A percentile compares a stretch with the other conserved stretches of the same genome.
Evolutionary conservation across 1,284 basidiomycete species (phyloP).

Genomic region (Boletus sp.): DNA sequence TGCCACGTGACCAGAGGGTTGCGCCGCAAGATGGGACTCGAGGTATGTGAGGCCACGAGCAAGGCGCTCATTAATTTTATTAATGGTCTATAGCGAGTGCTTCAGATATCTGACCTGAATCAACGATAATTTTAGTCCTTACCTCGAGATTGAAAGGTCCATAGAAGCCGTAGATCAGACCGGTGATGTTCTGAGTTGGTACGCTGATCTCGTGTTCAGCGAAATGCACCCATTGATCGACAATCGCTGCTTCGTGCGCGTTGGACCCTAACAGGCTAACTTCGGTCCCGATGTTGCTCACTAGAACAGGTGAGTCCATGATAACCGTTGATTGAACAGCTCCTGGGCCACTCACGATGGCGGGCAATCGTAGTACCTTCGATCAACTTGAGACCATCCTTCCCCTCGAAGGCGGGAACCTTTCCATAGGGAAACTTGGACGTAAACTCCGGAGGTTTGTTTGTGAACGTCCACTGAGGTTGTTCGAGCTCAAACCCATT

Average conservation of each 20-base stretch:
- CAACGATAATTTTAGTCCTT: background rate
- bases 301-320: slow-evolving; percentile 25
- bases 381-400: slow-evolving; percentile 49
- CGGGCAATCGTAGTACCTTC: slow-evolving; percentile 59
- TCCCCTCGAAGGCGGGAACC: slow-evolving; percentile 53
- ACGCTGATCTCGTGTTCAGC: slow-evolving; percentile 46
- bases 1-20: slow-evolving; percentile 44
- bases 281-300: slow-evolving; percentile 49
- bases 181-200: background rate
- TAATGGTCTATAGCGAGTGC: background rate
- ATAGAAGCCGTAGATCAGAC: slow-evolving; percentile 9
- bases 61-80: slow-evolving; percentile 16
- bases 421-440: slow-evolving; percentile 47
- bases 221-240: slow-evolving; percentile 55
- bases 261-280: slow-evolving; percentile 47
- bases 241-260: slow-evolving; percentile 43
- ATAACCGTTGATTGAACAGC: too few species aligned
- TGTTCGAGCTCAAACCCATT: slow-evolving; percentile 16
- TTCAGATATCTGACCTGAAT: background rate
- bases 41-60: slow-evolving; percentile 36
- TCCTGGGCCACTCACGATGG: slow-evolving; percentile 47
- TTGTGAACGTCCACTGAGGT: slow-evolving; percentile 19
- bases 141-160: slow-evolving; percentile 18
- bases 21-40: slow-evolving; percentile 50
- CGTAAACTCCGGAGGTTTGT: slow-evolving; percentile 43